These are phyloP conservation scores for Tolypocladium tundrense DNA, from an alignment of 2,329 filamentous ascomycete species.

Conservation along the genomic window DNA sequence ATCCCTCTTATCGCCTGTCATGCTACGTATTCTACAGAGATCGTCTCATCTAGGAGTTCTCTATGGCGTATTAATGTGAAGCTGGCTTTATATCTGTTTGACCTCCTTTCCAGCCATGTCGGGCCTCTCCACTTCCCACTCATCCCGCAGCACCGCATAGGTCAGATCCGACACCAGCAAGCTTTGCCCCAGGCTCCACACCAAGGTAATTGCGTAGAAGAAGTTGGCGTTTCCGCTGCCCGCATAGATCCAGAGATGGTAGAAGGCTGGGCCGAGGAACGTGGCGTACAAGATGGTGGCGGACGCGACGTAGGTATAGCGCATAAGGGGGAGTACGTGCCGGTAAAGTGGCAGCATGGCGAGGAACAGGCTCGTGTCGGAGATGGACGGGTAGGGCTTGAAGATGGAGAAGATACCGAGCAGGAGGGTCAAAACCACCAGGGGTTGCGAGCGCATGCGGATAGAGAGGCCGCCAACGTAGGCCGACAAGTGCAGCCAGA, in stretches of 20 bases:
- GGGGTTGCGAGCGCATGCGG: conserved; percentile 71
- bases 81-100: conserved; percentile 57
- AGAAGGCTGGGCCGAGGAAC: conserved; percentile 87
- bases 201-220: conserved; percentile 98
- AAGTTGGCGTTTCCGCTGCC: conserved; percentile 98
- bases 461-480: conserved; percentile 83
- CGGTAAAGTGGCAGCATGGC: conserved; percentile 74
- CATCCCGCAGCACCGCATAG: conserved; percentile 82
- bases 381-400: conserved; percentile 91
- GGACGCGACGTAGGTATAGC: conserved; percentile 81
- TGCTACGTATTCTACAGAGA: not conserved
- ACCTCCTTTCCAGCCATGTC: conserved; percentile 85
- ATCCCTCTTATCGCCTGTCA: not conserved
- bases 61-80: not conserved
- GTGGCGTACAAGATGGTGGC: conserved; percentile 79
- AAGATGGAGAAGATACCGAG: conserved; percentile 89
- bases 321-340: conserved; percentile 89
- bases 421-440: conserved; percentile 76
- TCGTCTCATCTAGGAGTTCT: not conserved
- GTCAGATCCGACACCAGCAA: conserved; percentile 79
- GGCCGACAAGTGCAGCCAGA: conserved; percentile 88
- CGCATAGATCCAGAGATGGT: conserved; percentile 96
- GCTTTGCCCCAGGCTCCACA: conserved; percentile 87
- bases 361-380: conserved; percentile 79
- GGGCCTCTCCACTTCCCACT: conserved; percentile 86